phyloP scores from a whole-genome alignment of 2,329 filamentous ascomycete species.

The Sclerotiophoma versabilis region DNA sequence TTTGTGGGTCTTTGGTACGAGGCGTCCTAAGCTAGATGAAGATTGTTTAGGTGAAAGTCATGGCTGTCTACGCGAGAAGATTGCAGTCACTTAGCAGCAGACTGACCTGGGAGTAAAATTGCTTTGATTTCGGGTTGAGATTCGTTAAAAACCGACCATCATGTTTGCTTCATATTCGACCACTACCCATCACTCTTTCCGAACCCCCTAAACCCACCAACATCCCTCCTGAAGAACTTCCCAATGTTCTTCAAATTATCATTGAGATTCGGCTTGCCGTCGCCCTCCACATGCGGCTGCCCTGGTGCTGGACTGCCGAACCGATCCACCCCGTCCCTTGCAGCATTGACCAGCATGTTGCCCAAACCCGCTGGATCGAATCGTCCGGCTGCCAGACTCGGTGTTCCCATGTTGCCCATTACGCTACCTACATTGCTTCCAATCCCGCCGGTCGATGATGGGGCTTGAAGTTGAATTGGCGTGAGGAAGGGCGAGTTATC shows the following conservation, averaged over 20 bases:
- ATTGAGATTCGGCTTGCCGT: conserved; percentile 74
- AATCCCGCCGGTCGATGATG: conserved; percentile 54
- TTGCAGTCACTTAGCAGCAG: too few species aligned
- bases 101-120: too few species aligned
- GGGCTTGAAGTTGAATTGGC: conserved; percentile 47
- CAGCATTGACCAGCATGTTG: conserved; percentile 86
- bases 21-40: too few species aligned
- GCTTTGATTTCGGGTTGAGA: background rate
- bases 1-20: too few species aligned
- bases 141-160: background rate
- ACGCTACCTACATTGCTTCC: conserved; percentile 45
- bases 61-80: too few species aligned
- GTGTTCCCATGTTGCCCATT: conserved; percentile 50
- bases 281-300: conserved; percentile 38
- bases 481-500: conserved; percentile 47
- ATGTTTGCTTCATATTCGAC: background rate
- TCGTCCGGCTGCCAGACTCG: conserved; percentile 48
- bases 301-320: conserved; percentile 65
- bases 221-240: conserved; percentile 92
- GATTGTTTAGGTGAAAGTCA: too few species aligned
- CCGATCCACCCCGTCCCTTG: conserved; percentile 80
- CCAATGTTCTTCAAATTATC: conserved; percentile 95
- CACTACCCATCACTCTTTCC: conserved; percentile 40
- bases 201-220: conserved; percentile 60
- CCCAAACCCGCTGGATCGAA: conserved; percentile 87